Evolutionary conservation across 768 basidiomycete species (phyloP).

Genomic region (Asterophora lycoperdoides): DNA sequence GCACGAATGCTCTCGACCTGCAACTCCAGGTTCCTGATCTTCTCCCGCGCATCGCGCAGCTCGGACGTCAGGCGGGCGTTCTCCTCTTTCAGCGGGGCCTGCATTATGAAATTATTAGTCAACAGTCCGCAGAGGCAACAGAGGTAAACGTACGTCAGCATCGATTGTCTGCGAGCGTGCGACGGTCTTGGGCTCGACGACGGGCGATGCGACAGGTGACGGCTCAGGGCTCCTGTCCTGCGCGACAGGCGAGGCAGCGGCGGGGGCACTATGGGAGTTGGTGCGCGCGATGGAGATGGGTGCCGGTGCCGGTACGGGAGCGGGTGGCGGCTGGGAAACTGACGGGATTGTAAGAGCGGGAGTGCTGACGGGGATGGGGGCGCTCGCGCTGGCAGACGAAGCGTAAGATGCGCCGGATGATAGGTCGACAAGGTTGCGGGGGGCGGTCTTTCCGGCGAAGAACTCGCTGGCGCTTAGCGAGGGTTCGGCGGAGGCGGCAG

Average conservation of each 20-base stretch:
- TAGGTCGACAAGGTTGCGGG: slow-evolving; percentile 77
- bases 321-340: slow-evolving; percentile 15
- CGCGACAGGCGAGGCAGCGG: slow-evolving; percentile 11
- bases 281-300: slow-evolving; percentile 6
- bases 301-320: background rate
- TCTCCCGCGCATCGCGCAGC: slow-evolving; percentile 73
- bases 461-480: slow-evolving; percentile 81
- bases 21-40: slow-evolving; percentile 79
- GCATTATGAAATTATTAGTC: background rate
- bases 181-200: slow-evolving; percentile 17
- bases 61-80: slow-evolving; percentile 60
- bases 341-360: slow-evolving; percentile 28
- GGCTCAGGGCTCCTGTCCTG: slow-evolving; percentile 14
- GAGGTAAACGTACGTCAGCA: slow-evolving; percentile 23
- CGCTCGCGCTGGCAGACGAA: slow-evolving; percentile 25
- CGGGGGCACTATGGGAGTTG: slow-evolving; percentile 26
- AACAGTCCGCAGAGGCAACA: slow-evolving; percentile 1
- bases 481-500: slow-evolving; percentile 78
- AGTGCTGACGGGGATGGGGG: slow-evolving; percentile 33
- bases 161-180: slow-evolving; percentile 19
- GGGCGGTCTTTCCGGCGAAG: slow-evolving; percentile 77
- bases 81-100: slow-evolving; percentile 41
- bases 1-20: slow-evolving; percentile 73
- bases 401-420: slow-evolving; percentile 53
- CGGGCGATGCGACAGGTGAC: slow-evolving; percentile 12